phyloP scores from a whole-genome alignment of 1,139 yeast species.

The Blastobotrys arbuscula region DNA sequence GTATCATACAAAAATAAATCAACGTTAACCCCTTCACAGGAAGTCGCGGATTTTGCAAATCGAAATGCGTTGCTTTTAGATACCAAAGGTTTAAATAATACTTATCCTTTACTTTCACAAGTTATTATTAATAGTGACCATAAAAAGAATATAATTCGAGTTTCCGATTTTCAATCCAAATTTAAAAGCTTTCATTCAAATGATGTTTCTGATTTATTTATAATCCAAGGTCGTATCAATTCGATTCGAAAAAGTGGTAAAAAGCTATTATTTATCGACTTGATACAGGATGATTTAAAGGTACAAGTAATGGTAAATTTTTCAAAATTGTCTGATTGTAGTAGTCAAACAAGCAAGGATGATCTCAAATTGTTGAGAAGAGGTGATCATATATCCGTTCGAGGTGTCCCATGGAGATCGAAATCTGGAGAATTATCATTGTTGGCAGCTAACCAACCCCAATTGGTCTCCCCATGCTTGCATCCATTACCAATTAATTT shows the following conservation, averaged over 20 bases:
- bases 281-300: conserved; percentile 50
- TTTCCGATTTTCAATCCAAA: conserved; percentile 1
- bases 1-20: conserved; percentile 11
- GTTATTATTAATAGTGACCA: conserved; percentile 6
- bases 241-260: conserved; percentile 59
- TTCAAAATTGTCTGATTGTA: conserved; percentile 37
- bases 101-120: conserved; percentile 24
- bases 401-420: conserved; percentile 70
- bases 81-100: neutral
- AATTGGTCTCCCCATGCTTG: conserved; percentile 61
- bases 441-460: conserved; percentile 47
- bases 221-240: conserved; percentile 52
- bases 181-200: neutral
- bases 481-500: conserved; percentile 64
- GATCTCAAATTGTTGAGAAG: conserved; percentile 46
- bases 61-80: conserved; percentile 30
- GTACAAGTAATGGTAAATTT: conserved; percentile 60
- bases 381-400: conserved; percentile 65
- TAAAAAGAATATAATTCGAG: conserved; percentile 9
- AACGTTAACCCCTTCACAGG: conserved; percentile 19
- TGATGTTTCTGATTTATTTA: conserved; percentile 12
- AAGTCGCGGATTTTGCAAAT: conserved; percentile 40
- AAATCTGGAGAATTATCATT: conserved; percentile 74
- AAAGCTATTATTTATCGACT: conserved; percentile 61
- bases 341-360: conserved; percentile 1